Percentiles rank a stretch among this genome's conserved stretches.
Evolutionary conservation across 257 asterid genomes (phyloP).

Genomic region (Parsonsia alboflavescens): DNA sequence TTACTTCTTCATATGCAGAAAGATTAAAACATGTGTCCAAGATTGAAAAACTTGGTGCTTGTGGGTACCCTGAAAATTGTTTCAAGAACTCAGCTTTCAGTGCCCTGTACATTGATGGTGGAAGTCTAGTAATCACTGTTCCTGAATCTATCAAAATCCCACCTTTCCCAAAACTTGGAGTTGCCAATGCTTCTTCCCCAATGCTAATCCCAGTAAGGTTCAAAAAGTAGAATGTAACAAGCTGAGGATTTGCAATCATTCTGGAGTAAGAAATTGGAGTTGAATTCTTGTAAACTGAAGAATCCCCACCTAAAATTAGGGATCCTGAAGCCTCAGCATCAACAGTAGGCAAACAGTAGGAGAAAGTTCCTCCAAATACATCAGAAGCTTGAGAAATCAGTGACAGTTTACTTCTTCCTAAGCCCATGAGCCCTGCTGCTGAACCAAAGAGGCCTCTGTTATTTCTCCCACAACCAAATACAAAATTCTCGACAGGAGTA

Average conservation of each 20-base stretch:
- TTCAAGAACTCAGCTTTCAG: conserved; percentile 66
- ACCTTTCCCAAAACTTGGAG: conserved; percentile 36
- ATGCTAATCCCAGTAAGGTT: conserved; percentile 60
- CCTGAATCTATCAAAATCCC: conserved; percentile 76
- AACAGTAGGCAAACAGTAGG: conserved; percentile 73
- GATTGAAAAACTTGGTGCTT: conserved; percentile 64
- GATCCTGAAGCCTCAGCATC: conserved; percentile 56
- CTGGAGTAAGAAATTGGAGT: conserved; percentile 62
- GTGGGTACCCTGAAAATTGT: conserved; percentile 69
- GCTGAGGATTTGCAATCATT: conserved; percentile 50
- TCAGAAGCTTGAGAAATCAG: conserved; percentile 55
- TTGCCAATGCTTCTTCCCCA: conserved; percentile 47
- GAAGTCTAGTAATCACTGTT: conserved; percentile 74
- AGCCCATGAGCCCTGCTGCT: conserved; percentile 80
- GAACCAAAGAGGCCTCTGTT: conserved; percentile 76
- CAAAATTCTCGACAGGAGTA: conserved; percentile 35
- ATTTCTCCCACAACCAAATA: conserved; percentile 71
- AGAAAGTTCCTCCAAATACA: conserved; percentile 63
- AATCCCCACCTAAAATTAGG: conserved; percentile 47
- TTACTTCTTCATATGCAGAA: conserved; percentile 58
- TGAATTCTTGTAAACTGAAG: conserved; percentile 42
- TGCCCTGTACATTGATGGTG: conserved; percentile 59
- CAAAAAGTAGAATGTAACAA: conserved; percentile 52
- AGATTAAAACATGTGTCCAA: conserved; percentile 78
- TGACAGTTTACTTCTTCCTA: conserved; percentile 76